Evolutionary conservation across 768 basidiomycete genomes (phyloP), one percentile per base, ranked within the genome.

Genomic region (Mycena belliarum): DNA sequence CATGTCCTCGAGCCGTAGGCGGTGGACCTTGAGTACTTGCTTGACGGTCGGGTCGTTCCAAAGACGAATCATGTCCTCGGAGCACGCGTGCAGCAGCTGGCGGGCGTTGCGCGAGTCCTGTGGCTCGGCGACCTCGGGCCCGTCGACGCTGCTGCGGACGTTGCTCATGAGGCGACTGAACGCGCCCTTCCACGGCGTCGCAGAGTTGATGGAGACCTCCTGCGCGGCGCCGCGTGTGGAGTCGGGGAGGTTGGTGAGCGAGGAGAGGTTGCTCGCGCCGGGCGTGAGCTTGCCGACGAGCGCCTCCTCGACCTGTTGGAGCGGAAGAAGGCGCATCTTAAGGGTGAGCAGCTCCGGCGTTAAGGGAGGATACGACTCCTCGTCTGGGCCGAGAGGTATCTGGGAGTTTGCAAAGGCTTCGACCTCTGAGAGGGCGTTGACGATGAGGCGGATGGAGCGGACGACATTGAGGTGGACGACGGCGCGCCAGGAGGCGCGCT

Each of bases 391-490:
- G 20, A 55, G 63, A 20, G 59, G 50, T 16, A 25, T 32, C 5
- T 21, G 37, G 18, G 59, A 41, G 29, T 63, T 42, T 12, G 56
- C 29, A 28, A n/a, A 23, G n/a, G 53, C 60, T 48, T 68, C 65
- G 24, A 64, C 66, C 25, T 64, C 63, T 25, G 44, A 37, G 45
- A 65, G 56, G 20, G 65, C 65, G 29, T 60, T 58, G 61, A 78
- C 70, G 63, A 81, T 79, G 21, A 75, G 73, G 21, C 77, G 75
- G 25, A 81, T 66, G 18, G 79, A 81, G 37, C 76, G 77, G 24
- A 80, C 79, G 49, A 81, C 66, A 62, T 82, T 81, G 62, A 82
- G 76, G 43, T 81, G 81, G 23, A 81, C 75, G 61, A 81, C 76
- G 26, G 76, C 65, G 49, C 79, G 72, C 80, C 80, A 81, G 25